A percentile compares a stretch with the other conserved stretches of the same genome.
These are phyloP conservation scores for Lachancea nothofagi DNA, from an alignment of 805 yeast genomes.

Conservation along the genomic window DNA sequence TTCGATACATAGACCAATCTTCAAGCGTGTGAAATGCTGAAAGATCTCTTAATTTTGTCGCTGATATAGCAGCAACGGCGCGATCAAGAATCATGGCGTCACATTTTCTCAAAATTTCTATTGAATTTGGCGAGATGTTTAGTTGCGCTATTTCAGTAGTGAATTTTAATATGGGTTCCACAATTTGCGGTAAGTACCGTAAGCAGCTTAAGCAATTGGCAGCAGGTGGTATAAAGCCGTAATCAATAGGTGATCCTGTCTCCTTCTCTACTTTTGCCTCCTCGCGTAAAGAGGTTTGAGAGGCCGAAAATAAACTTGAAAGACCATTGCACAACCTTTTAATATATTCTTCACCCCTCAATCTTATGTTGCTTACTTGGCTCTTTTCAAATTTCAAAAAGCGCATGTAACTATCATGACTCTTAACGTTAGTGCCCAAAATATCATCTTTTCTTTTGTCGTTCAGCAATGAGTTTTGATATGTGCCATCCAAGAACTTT, in stretches of 20 bases:
- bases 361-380: constrained; percentile 39
- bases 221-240: constrained; percentile 58
- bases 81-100: constrained; percentile 38
- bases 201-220: constrained; percentile 59
- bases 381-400: constrained; percentile 40
- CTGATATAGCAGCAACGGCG: constrained; percentile 43
- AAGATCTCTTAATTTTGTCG: constrained; percentile 48
- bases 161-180: constrained; percentile 38
- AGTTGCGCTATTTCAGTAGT: constrained; percentile 42
- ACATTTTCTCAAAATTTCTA: constrained; percentile 35
- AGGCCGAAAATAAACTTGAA: constrained; percentile 32
- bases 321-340: constrained; percentile 31
- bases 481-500: constrained; percentile 46
- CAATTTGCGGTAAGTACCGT: constrained; percentile 44
- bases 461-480: constrained; percentile 38
- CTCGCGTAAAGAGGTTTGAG: constrained; percentile 20
- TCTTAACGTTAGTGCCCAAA: constrained; percentile 23
- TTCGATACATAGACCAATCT: constrained; percentile 35
- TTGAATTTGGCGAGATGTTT: constrained; percentile 35
- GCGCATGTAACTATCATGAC: constrained; percentile 30
- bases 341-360: constrained; percentile 37
- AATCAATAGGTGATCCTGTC: constrained; percentile 32
- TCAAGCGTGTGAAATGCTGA: constrained; percentile 36
- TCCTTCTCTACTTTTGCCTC: constrained; percentile 15
- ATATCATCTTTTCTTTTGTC: constrained; percentile 37